A percentile compares a stretch with the other conserved stretches of the same genome.
phyloP scores from a whole-genome alignment of 2,329 filamentous ascomycete species.

The Clathrospora elynae region DNA sequence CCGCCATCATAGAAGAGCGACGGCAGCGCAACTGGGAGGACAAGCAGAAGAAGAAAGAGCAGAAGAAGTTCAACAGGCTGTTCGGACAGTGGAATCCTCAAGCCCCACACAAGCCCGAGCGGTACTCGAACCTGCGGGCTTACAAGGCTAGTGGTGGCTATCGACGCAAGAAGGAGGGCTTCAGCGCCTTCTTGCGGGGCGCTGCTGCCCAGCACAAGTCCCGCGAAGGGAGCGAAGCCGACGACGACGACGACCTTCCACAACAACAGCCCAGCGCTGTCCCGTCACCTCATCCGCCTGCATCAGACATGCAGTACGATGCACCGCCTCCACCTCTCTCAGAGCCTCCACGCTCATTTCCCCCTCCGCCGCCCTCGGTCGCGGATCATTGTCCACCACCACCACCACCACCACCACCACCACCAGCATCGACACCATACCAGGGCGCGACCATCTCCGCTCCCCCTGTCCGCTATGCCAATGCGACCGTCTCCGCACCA shows the following conservation, averaged over 20 bases:
- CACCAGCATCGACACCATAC: conserved; percentile 51
- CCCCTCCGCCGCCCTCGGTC: conserved; percentile 21
- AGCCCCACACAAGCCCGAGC: conserved; percentile 31
- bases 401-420: conserved; percentile 28
- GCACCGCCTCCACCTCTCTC: conserved; percentile 12
- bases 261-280: conserved; percentile 16
- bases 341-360: conserved; percentile 2
- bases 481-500: conserved; percentile 73
- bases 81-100: conserved; percentile 52
- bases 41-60: conserved; percentile 63
- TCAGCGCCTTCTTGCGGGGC: conserved; percentile 30
- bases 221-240: conserved; percentile 20
- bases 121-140: conserved; percentile 34
- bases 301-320: no score
- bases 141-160: conserved; percentile 36
- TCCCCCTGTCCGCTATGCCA: conserved; percentile 74
- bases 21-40: conserved; percentile 75
- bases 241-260: conserved; percentile 31
- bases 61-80: conserved; percentile 74
- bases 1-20: conserved; percentile 66
- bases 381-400: conserved; percentile 19
- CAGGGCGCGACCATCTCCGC: conserved; percentile 68
- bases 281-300: no score
- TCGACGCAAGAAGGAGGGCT: conserved; percentile 29
- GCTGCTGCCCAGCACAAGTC: conserved; percentile 20